phyloP scores from a whole-genome alignment of 2,329 filamentous ascomycete genomes.

The Alternaria brassicicola region DNA sequence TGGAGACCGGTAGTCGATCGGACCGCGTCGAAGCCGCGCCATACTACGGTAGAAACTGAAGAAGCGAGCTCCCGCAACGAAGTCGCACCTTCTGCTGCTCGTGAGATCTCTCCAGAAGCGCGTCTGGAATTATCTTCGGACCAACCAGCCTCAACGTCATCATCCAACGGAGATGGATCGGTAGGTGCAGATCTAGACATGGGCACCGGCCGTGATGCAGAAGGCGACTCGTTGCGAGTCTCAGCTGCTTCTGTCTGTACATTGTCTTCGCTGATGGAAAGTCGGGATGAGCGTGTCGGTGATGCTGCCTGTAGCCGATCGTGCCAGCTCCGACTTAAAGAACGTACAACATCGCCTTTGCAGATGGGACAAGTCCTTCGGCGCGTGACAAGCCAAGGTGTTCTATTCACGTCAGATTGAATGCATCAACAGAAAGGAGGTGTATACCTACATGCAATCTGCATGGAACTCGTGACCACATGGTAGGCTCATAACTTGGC shows the following conservation, averaged over 20 bases:
- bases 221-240: conserved; percentile 55
- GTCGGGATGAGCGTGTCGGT: conserved; percentile 21
- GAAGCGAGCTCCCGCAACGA: conserved; percentile 42
- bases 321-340: conserved; percentile 43
- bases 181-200: conserved; percentile 23
- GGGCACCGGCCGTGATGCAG: conserved; percentile 58
- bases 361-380: conserved; percentile 98
- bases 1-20: conserved; percentile 39
- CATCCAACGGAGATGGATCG: conserved; percentile 14
- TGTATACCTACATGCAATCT: conserved; percentile 88
- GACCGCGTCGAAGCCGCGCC: conserved; percentile 45
- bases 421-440: background rate
- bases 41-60: conserved; percentile 44
- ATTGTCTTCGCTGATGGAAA: conserved; percentile 48
- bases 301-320: conserved; percentile 34
- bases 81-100: conserved; percentile 23
- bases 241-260: conserved; percentile 54
- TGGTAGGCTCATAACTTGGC: conserved; percentile 93
- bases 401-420: conserved; percentile 61
- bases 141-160: conserved; percentile 45
- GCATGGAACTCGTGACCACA: conserved; percentile 98
- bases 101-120: conserved; percentile 20
- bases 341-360: conserved; percentile 89
- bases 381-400: conserved; percentile 93
- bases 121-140: conserved; percentile 53